Evolutionary conservation across 768 basidiomycete species (phyloP).

Genomic region (Russula foetens): DNA sequence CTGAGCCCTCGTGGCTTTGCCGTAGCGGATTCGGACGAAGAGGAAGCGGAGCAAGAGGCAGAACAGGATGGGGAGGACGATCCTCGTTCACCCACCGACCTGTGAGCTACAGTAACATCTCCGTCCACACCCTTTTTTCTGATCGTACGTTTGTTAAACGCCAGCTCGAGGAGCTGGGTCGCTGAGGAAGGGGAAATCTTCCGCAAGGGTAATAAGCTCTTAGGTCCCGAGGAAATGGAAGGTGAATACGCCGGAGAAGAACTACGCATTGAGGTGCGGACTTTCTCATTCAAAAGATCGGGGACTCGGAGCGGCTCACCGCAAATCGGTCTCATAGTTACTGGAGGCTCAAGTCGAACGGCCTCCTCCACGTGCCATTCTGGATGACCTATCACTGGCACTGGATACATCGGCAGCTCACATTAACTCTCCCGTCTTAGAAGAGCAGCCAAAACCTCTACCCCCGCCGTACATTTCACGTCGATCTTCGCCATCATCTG

Average conservation of each 20-base stretch:
- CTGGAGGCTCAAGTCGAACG: slow-evolving; percentile 83
- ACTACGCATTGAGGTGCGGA: slow-evolving; percentile 63
- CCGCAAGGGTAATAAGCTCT: slow-evolving; percentile 75
- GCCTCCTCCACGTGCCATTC: slow-evolving; percentile 64
- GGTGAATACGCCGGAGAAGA: slow-evolving; percentile 86
- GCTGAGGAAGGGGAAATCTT: slow-evolving; percentile 97
- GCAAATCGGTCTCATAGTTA: slow-evolving; percentile 37
- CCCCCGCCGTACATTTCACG: slow-evolving; percentile 58
- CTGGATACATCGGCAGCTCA: slow-evolving; percentile 11
- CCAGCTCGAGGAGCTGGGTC: slow-evolving; percentile 71
- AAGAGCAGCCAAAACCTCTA: slow-evolving; percentile 33
- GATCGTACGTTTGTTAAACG: neutral
- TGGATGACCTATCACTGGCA: slow-evolving; percentile 40
- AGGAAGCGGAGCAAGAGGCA: slow-evolving; percentile 39
- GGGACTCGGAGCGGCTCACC: neutral
- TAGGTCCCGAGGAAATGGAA: slow-evolving; percentile 83
- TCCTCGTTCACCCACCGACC: slow-evolving; percentile 18
- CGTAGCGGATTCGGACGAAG: slow-evolving; percentile 35
- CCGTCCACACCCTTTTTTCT: neutral
- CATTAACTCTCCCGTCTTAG: slow-evolving; percentile 13
- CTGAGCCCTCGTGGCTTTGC: slow-evolving; percentile 43
- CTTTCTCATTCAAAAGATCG: neutral
- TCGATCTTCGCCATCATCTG: slow-evolving; percentile 38
- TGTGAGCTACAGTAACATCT: slow-evolving; percentile 1
- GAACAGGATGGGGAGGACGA: slow-evolving; percentile 24